Conservation (phyloP, 208 protist genomes). For the Porcisia deanei region DNA sequence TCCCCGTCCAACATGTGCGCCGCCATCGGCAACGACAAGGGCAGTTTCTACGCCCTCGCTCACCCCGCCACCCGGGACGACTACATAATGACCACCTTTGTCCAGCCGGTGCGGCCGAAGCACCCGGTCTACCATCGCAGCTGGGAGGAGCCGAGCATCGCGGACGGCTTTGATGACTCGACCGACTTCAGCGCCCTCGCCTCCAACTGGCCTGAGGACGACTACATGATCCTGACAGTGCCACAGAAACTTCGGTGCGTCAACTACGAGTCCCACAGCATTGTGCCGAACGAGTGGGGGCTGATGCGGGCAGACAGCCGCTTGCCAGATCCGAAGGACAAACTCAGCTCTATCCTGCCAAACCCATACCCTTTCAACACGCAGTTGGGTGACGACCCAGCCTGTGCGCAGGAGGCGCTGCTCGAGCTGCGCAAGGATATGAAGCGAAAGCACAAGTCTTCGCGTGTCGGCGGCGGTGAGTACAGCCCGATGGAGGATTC, state of each 20-base stretch:
- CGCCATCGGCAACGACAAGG: slow-evolving; percentile 88
- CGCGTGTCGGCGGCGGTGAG: slow-evolving; percentile 47
- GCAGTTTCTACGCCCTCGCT: slow-evolving; percentile 74
- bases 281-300: slow-evolving; percentile 73
- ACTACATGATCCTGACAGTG: slow-evolving; percentile 92
- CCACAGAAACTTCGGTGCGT: slow-evolving; percentile 76
- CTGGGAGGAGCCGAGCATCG: slow-evolving; percentile 73
- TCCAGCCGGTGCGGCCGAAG: slow-evolving; percentile 64
- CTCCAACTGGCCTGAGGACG: slow-evolving; percentile 82
- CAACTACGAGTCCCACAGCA: slow-evolving; percentile 48
- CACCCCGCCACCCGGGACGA: slow-evolving; percentile 69
- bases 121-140: slow-evolving; percentile 58
- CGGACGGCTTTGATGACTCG: slow-evolving; percentile 73
- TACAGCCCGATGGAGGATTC: slow-evolving; percentile 85
- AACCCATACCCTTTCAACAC: slow-evolving; percentile 90
- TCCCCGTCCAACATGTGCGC: slow-evolving; percentile 81
- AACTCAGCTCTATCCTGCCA: slow-evolving; percentile 69
- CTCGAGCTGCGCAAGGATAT: slow-evolving; percentile 80
- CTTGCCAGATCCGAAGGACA: slow-evolving; percentile 85
- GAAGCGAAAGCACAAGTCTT: slow-evolving; percentile 67
- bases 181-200: slow-evolving; percentile 44
- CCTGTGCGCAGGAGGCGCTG: slow-evolving; percentile 67
- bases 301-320: slow-evolving; percentile 79
- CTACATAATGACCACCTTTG: slow-evolving; percentile 81
- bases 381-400: slow-evolving; percentile 76